phyloP scores from a whole-genome alignment of 495 filamentous ascomycete species.

The Clohesyomyces aquaticus region DNA sequence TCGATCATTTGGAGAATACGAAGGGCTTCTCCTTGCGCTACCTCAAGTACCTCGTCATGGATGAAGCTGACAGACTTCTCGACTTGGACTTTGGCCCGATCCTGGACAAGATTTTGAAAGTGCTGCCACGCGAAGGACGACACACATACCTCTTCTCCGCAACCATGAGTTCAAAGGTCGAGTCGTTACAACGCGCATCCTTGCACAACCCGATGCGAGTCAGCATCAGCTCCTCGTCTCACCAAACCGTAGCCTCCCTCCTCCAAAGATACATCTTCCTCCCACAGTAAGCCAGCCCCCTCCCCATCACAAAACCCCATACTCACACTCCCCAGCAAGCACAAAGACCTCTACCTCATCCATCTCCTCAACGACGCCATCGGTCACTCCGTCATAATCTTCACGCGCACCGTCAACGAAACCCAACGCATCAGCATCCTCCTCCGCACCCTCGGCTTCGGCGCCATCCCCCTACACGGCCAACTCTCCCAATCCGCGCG shows the following conservation, averaged over 20 bases:
- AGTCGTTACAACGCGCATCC: slow-evolving; percentile 85
- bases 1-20: slow-evolving; percentile 95
- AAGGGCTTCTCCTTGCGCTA: slow-evolving; percentile 84
- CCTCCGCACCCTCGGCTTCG: slow-evolving; percentile 76
- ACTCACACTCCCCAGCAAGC: slow-evolving; percentile 31
- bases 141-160: slow-evolving; percentile 91
- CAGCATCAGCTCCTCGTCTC: slow-evolving; percentile 73
- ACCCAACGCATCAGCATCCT: slow-evolving; percentile 82
- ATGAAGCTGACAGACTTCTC: slow-evolving; percentile 89
- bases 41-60: slow-evolving; percentile 84
- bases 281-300: slow-evolving; percentile 44
- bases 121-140: slow-evolving; percentile 73
- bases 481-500: slow-evolving; percentile 84
- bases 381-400: slow-evolving; percentile 84
- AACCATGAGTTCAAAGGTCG: slow-evolving; percentile 90
- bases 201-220: slow-evolving; percentile 78
- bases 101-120: slow-evolving; percentile 89
- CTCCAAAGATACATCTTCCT: slow-evolving; percentile 82
- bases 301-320: neutral
- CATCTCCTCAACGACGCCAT: slow-evolving; percentile 81
- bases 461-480: slow-evolving; percentile 89
- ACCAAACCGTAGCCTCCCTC: slow-evolving; percentile 85
- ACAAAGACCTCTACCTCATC: slow-evolving; percentile 90
- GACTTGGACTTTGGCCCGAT: slow-evolving; percentile 94
- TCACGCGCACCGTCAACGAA: slow-evolving; percentile 91